Evolutionary conservation across 768 basidiomycete species (phyloP).

Genomic region (Crepidotus variabilis): DNA sequence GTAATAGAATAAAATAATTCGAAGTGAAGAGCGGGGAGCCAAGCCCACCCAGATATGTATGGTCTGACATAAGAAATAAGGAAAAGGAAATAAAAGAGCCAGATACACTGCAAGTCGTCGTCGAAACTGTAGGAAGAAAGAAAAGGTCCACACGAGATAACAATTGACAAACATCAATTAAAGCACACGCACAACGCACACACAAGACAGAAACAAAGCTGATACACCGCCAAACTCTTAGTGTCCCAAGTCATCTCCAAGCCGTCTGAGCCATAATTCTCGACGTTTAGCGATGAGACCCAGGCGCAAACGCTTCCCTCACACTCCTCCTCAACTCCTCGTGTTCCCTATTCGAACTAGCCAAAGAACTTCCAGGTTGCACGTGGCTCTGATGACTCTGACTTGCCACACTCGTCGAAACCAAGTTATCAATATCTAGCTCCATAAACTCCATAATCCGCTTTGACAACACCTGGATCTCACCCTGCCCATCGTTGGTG

Average conservation of each 20-base stretch:
- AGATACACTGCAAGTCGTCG: neutral
- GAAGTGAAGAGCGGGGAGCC: neutral
- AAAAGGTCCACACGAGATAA: conserved; percentile 6
- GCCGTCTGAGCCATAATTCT: conserved; percentile 9
- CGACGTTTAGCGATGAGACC: conserved; percentile 46
- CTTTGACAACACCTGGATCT: conserved; percentile 82
- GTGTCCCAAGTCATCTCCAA: conserved; percentile 14
- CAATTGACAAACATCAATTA: conserved; percentile 8
- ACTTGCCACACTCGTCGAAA: conserved; percentile 56
- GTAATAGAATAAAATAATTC: neutral
- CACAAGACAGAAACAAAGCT: conserved; percentile 10
- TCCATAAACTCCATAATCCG: conserved; percentile 89
- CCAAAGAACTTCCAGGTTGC: conserved; percentile 67
- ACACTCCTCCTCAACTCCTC: conserved; percentile 82
- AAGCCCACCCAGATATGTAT: too few species aligned
- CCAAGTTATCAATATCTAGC: conserved; percentile 56
- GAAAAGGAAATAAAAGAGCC: neutral
- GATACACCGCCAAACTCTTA: conserved; percentile 9
- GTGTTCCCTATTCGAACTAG: conserved; percentile 62
- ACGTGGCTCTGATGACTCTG: conserved; percentile 60
- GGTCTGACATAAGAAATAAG: neutral
- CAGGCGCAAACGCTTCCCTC: conserved; percentile 73
- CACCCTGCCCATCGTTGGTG: conserved; percentile 83
- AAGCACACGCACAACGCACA: too few species aligned
- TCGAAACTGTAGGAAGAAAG: conserved; percentile 8